phyloP scores from a whole-genome alignment of 176 grass and related monocot species.

The Oryza glumipatula region DNA sequence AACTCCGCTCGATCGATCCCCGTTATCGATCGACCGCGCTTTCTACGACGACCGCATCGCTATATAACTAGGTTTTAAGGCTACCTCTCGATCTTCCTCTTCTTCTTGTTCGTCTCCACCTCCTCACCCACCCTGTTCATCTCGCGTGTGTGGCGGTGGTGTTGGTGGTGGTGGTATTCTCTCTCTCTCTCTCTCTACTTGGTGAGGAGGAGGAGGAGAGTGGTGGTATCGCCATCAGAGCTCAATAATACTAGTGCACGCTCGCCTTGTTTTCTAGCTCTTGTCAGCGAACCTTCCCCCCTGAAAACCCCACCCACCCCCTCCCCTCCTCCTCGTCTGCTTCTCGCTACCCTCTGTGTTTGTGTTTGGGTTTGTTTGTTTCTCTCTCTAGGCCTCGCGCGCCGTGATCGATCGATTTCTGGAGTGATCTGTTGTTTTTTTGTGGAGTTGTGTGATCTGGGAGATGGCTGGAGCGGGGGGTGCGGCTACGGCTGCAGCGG shows the following conservation, averaged over 20 bases:
- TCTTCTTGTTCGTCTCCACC: neutral
- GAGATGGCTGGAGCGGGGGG: slow-evolving; percentile 54
- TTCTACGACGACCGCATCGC: neutral
- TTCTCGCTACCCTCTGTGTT: neutral
- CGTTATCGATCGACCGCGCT: no score
- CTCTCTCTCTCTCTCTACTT: neutral
- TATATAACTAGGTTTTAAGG: slow-evolving; percentile 50
- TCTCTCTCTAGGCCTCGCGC: neutral
- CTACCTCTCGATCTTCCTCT: slow-evolving; percentile 9
- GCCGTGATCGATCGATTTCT: no score
- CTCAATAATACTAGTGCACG: slow-evolving; percentile 64
- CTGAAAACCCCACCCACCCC: slow-evolving; percentile 59
- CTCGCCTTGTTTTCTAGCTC: slow-evolving; percentile 75
- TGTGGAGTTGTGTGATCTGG: no score
- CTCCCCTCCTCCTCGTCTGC: neutral
- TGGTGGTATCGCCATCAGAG: slow-evolving; percentile 69
- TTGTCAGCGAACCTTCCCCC: slow-evolving; percentile 84
- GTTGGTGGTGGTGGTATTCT: neutral
- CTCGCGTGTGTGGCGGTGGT: neutral
- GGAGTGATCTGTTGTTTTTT: neutral
- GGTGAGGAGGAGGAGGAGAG: neutral
- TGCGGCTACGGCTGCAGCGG: slow-evolving; percentile 43
- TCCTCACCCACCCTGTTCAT: neutral
- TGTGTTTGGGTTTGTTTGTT: neutral
- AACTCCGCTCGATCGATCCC: no score